Conservation (phyloP, 768 basidiomycete genomes). For the Candolleomyces eurysporus region DNA sequence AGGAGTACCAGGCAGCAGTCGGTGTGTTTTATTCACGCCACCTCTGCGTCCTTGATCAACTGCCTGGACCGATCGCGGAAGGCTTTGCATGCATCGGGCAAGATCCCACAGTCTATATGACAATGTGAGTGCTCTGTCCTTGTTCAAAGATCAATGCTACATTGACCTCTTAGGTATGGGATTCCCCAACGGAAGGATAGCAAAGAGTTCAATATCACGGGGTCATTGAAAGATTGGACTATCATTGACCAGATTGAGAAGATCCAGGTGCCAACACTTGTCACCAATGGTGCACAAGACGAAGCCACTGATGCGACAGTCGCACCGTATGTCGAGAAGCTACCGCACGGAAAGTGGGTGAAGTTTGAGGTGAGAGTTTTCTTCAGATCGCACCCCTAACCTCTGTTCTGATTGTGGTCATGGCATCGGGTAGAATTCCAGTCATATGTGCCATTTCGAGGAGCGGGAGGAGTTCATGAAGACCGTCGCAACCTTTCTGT, state of each 20-base stretch:
- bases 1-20: conserved; percentile 46
- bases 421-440: conserved; percentile 21
- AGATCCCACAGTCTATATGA: conserved; percentile 47
- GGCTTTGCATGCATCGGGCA: conserved; percentile 33
- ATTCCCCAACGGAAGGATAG: conserved; percentile 32
- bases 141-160: background rate
- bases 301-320: conserved; percentile 35
- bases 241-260: conserved; percentile 41
- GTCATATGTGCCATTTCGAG: conserved; percentile 42
- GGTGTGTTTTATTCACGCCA: conserved; percentile 39
- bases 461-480: conserved; percentile 36
- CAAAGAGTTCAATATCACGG: conserved; percentile 34
- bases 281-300: conserved; percentile 42
- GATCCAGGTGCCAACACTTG: conserved; percentile 37
- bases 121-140: conserved; percentile 36
- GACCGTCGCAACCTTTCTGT: conserved; percentile 30
- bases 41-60: conserved; percentile 43
- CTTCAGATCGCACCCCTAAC: too few species aligned
- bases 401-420: background rate
- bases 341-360: conserved; percentile 43
- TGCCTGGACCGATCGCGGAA: conserved; percentile 36
- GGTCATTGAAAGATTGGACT: conserved; percentile 43
- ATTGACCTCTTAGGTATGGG: background rate
- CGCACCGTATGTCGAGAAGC: conserved; percentile 32
- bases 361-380: conserved; percentile 27